phyloP scores from a whole-genome alignment of 345 rosid genomes.

The Dipteronia dyeriana region DNA sequence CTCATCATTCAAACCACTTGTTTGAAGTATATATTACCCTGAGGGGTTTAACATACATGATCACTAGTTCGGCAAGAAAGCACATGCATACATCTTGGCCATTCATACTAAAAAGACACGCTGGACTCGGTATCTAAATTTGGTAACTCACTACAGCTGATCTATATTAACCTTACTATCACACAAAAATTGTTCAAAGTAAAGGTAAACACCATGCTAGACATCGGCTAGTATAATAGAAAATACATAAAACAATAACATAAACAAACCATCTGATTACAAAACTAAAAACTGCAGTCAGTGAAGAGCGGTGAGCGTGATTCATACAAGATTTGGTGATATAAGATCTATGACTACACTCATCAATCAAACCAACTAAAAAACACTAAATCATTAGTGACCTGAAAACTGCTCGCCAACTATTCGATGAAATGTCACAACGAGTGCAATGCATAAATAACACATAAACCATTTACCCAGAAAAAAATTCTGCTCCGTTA shows the following conservation, averaged over 20 bases:
- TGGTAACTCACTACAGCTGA: no score
- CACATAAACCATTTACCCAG: neutral
- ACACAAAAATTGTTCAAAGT: no score
- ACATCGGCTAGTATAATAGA: no score
- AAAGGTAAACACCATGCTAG: neutral
- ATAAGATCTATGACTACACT: neutral
- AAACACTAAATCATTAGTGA: neutral
- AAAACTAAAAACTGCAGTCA: neutral
- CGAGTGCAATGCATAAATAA: neutral
- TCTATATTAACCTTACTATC: neutral
- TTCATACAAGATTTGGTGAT: neutral
- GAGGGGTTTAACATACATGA: neutral
- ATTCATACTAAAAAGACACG: no score
- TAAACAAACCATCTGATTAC: neutral
- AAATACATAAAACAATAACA: neutral
- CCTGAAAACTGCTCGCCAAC: neutral
- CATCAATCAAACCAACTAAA: neutral
- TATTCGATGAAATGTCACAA: slow-evolving; percentile 6
- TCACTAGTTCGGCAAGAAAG: neutral
- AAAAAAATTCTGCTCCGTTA: neutral
- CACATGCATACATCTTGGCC: no score
- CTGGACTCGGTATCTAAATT: no score
- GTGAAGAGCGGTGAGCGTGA: neutral
- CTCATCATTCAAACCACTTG: neutral
- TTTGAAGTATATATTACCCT: no score